A percentile compares a stretch with the other conserved stretches of the same genome.
Conservation (phyloP, 2,329 filamentous ascomycete genomes). For the Albifimbria verrucaria region DNA sequence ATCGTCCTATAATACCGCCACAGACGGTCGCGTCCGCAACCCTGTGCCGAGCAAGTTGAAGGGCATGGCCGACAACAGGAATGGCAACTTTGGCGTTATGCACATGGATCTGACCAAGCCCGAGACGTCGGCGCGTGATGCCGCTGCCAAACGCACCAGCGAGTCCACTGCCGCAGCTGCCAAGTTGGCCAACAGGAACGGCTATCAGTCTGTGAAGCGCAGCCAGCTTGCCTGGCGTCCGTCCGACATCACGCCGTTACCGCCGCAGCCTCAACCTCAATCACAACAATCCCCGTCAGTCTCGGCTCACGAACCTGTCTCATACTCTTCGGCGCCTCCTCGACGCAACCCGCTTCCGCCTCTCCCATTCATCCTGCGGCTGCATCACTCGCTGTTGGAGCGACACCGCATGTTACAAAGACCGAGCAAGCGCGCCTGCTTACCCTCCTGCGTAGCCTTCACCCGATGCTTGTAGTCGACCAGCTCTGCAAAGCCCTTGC, state of each 20-base stretch:
- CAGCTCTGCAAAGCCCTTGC: conserved; percentile 60
- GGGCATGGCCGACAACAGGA: conserved; percentile 52
- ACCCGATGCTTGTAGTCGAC: conserved; percentile 56
- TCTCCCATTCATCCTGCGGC: conserved; percentile 1
- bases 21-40: conserved; percentile 41
- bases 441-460: conserved; percentile 51
- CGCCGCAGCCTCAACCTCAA: not conserved
- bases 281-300: conserved; percentile 2
- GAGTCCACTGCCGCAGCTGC: conserved; percentile 59
- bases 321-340: not conserved
- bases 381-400: conserved; percentile 4
- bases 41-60: conserved; percentile 61
- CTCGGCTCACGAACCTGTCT: conserved; percentile 3
- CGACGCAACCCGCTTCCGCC: not conserved
- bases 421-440: conserved; percentile 58
- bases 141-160: conserved; percentile 58
- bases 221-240: conserved; percentile 33
- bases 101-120: conserved; percentile 52
- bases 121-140: conserved; percentile 46
- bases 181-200: conserved; percentile 50
- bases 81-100: conserved; percentile 62
- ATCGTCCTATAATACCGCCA: conserved; percentile 13
- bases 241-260: not conserved
- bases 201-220: conserved; percentile 49
- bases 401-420: conserved; percentile 47